Base-by-base conservation (phyloP, 768 basidiomycete species). In the Lyophyllum decastes region DNA sequence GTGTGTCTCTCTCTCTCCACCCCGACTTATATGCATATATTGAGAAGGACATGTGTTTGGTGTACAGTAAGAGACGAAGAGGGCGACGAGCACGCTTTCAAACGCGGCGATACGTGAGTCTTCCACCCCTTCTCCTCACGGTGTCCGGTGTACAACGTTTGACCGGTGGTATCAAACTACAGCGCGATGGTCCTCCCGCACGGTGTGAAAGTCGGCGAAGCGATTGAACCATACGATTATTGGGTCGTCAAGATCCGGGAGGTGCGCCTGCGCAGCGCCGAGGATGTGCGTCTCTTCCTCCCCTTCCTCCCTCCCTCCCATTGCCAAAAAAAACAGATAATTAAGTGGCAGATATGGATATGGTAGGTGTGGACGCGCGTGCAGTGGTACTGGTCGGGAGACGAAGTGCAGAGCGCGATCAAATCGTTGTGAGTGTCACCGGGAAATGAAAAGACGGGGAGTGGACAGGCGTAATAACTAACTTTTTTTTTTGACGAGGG, bases 371-470 rank as follows among this genome's bases (percentile, higher is more conserved):
- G 82, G 82, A 75, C 72, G 0, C 66, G 60, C 10, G 76, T 87
- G 0, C 76, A 81, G 48, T 88, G 86, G 86, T 85, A 71, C 48
- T 88, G 82, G 68, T 74, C 78, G 1, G 73, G 76, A 0, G 49
- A 69, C n/a, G 86, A 88, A 34, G 78, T 82, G 0, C 70, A 71
- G 0, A 61, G 60, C 1, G 69, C 76, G 0, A 64, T 82, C 27
- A 78, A 79, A 27, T 78, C 80, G 1, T 83, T 85, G 83, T 85
- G 54, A 55, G 82, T 72, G n/a, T n/a, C n/a, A n/a, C n/a, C n/a
- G n/a, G n/a, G n/a, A n/a, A n/a, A n/a, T n/a, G n/a, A n/a, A n/a
- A n/a, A n/a, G n/a, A n/a, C n/a, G n/a, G n/a, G n/a, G n/a, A n/a
- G n/a, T n/a, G n/a, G n/a, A n/a, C n/a, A n/a, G n/a, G n/a, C n/a